phyloP scores from a whole-genome alignment of 768 basidiomycete species.

The Favolaschia claudopus region DNA sequence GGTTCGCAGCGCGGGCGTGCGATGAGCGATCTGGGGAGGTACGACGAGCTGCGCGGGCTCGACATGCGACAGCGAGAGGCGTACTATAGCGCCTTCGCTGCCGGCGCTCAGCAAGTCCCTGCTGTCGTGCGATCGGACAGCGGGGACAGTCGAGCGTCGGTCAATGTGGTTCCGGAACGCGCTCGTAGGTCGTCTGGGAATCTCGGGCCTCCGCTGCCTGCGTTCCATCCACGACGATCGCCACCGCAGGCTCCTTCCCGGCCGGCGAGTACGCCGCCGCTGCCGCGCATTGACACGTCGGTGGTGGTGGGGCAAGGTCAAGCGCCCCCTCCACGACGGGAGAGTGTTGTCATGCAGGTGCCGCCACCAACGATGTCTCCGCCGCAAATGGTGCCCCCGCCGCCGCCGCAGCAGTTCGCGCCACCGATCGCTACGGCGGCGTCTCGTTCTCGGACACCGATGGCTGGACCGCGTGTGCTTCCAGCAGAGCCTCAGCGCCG shows the following conservation, averaged over 20 bases:
- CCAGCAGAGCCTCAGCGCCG: conserved; percentile 47
- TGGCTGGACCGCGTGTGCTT: conserved; percentile 29
- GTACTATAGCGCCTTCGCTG: conserved; percentile 15
- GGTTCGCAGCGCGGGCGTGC: conserved; percentile 2
- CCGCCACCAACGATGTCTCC: conserved; percentile 10
- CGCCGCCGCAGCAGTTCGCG: background rate
- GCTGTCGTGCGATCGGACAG: conserved; percentile 25
- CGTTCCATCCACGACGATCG: conserved; percentile 8
- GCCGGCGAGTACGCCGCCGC: conserved; percentile 23
- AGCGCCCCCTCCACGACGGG: background rate
- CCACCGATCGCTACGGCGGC: conserved; percentile 12
- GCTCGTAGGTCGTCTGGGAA: conserved; percentile 11
- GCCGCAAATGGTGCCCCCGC: conserved; percentile 1
- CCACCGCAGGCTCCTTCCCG: conserved; percentile 15
- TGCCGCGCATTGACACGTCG: conserved; percentile 22
- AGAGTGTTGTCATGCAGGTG: background rate
- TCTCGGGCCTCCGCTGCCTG: conserved; percentile 14
- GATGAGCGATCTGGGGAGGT: conserved; percentile 8
- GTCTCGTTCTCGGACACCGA: conserved; percentile 29
- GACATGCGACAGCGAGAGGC: conserved; percentile 18
- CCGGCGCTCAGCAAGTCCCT: conserved; percentile 16
- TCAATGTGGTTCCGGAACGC: conserved; percentile 2
- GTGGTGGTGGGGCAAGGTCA: no score
- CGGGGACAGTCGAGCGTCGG: background rate
- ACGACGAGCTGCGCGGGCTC: conserved; percentile 25